Evolutionary conservation across 352 stramenopile species (phyloP), one percentile per base, ranked within the genome.

Genomic region (Plasmopara viticola): DNA sequence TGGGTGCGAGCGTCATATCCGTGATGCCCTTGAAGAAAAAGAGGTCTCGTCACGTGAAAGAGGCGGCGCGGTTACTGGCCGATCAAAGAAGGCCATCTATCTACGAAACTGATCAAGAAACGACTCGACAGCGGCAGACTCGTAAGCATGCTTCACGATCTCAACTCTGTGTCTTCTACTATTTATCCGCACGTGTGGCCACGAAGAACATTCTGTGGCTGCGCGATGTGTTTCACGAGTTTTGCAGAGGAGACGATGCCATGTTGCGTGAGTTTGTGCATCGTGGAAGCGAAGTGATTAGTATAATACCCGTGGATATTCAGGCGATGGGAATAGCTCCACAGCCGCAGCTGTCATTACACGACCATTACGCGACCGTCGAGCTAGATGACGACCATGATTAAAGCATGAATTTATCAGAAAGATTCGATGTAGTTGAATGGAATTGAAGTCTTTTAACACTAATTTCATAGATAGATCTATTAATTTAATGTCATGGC

Each of bases 131-230:
- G 20, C 9, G 17, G 9, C 42, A 47, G 10, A 44, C n/a, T 44
- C 39, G 34, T 34, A 41, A 13, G 44, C n/a, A 37, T n/a, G 17
- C n/a, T 18, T 12, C 3, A 43, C 25, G 13, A 15, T 10, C 18
- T 25, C 20, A 25, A 25, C 20, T 25, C 17, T 62, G 62, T 17
- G 41, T 66, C 6, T 64, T 70, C 30, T n/a, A 20, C 35, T 68
- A 56, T 29, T 13, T 76, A 9, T 45, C 48, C 25, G 46, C 52
- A 4, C 64, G 63, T 12, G 63, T 76, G n/a, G 53, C 44, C 15
- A 73, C 63, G n/a, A 70, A 62, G 41, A 72, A 76, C 60, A 59
- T 76, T 29, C 18, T 65, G 44, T 68, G 56, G 64, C 42, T 77
- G 18, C 33, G 56, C 9, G 45, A 63, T 12, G 61, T 77, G 31